These are phyloP conservation scores for Syncephalastrum contaminatum DNA, from an alignment of 371 early-diverging fungal species.

Conservation along the genomic window DNA sequence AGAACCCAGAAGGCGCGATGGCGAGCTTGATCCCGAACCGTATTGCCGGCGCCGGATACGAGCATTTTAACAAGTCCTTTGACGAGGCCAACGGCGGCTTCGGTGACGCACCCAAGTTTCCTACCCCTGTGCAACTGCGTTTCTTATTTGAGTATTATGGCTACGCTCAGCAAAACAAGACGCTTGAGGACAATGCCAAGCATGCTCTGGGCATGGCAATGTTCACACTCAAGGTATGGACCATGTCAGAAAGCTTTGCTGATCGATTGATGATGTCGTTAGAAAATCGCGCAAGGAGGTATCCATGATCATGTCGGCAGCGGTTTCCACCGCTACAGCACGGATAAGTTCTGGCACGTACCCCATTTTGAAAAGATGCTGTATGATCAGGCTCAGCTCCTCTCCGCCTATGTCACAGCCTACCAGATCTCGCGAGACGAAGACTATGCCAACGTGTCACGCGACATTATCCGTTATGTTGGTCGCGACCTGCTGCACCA, in stretches of 20 bases:
- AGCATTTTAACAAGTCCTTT: constrained; percentile 40
- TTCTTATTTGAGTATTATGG: constrained; percentile 57
- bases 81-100: constrained; percentile 61
- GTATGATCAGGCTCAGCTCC: constrained; percentile 72
- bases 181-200: constrained; percentile 27
- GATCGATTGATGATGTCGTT: neutral
- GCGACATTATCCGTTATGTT: constrained; percentile 60
- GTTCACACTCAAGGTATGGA: constrained; percentile 48
- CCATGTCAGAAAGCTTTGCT: neutral
- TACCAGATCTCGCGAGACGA: constrained; percentile 51
- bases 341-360: constrained; percentile 45
- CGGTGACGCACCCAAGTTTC: constrained; percentile 64
- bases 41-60: constrained; percentile 29
- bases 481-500: constrained; percentile 46
- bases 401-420: constrained; percentile 45
- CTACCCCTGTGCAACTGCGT: constrained; percentile 58
- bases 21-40: constrained; percentile 14
- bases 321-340: constrained; percentile 60
- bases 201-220: constrained; percentile 58
- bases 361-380: constrained; percentile 71
- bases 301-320: constrained; percentile 66
- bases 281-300: constrained; percentile 57
- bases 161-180: constrained; percentile 24
- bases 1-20: constrained; percentile 16
- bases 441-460: constrained; percentile 42